Base-by-base conservation (phyloP, 805 yeast species). In the Pichia californica region DNA sequence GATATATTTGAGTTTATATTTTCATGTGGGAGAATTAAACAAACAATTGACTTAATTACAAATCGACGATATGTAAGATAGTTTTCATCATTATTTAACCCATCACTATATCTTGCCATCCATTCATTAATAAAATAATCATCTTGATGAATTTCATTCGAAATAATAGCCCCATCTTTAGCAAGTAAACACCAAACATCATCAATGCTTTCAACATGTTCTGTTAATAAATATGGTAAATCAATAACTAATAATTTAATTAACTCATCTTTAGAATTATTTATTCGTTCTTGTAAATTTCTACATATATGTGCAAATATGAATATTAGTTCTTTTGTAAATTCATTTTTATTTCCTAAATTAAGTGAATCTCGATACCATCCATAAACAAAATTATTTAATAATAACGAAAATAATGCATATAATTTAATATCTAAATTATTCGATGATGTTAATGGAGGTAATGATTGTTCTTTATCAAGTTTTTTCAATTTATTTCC, bases 381-480 rank as follows among this genome's bases (percentile, higher is more conserved):
- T 76, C 79, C 74, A 18, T 64, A 59, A 3, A 77, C 65, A 49
- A 77, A 77, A 41, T 70, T 71, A 20, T 68, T 63, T 33, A 74
- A 44, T 5, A 76, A 52, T 13, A 76, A 56, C 0, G 77, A 76
- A 5, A 74, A 46, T 5, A 77, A 49, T 1, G 74, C 67, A 49
- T 74, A 72, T 13, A 76, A 54, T 49, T 74, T 70, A 2, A 61
- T 42, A 49, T 75, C 77, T 4, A 76, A 64, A 2, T 49, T 54
- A 1, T 61, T 48, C 3, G 70, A 65, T 1, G 69, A 59, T 8
- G 45, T 40, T 18, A 43, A 19, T 11, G 42, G 15, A 11, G 43
- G 48, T 18, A 44, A 7, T 16, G 15, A 28, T 13, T 26, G 20
- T 14, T 25, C 40, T 11, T 14, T n/a, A 3, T 36, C 6, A 7